A percentile compares a stretch with the other conserved stretches of the same genome.
phyloP scores from a whole-genome alignment of 768 basidiomycete genomes.

The Boletus rex-veris region DNA sequence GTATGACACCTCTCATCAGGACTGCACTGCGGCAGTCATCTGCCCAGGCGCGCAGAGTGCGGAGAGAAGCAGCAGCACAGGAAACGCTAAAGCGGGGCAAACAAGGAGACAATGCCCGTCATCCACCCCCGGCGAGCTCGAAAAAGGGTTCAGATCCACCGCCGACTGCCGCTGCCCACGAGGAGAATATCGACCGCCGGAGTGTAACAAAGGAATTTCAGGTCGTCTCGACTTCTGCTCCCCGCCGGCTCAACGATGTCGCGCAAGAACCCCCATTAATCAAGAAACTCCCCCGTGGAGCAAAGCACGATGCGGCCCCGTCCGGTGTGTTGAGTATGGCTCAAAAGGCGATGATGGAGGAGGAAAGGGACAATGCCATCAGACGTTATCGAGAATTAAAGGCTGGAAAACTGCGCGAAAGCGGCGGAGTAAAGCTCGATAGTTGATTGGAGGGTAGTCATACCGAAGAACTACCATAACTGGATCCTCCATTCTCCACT shows the following conservation, averaged over 20 bases:
- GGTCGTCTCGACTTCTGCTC: constrained; percentile 47
- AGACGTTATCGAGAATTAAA: constrained; percentile 67
- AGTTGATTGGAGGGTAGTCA: constrained; percentile 3
- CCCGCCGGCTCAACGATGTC: constrained; percentile 68
- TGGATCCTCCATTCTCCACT: constrained; percentile 1
- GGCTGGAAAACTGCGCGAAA: constrained; percentile 37
- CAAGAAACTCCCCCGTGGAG: constrained; percentile 52
- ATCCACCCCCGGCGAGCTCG: constrained; percentile 8
- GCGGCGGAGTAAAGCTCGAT: constrained; percentile 9
- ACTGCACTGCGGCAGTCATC: constrained; percentile 58
- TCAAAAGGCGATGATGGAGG: constrained; percentile 73
- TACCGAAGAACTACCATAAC: constrained; percentile 9
- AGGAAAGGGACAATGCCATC: constrained; percentile 69
- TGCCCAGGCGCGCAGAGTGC: constrained; percentile 45
- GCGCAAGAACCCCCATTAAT: constrained; percentile 65
- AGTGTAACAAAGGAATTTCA: constrained; percentile 46
- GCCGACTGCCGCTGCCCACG: constrained; percentile 9
- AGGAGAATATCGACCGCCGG: constrained; percentile 18
- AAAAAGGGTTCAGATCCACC: constrained; percentile 14
- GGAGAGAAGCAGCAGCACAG: constrained; percentile 28
- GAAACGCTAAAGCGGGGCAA: constrained; percentile 17
- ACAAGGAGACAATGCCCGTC: constrained; percentile 5
- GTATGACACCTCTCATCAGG: constrained; percentile 62
- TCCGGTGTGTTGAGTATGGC: constrained; percentile 62
- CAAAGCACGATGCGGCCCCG: constrained; percentile 29